These are phyloP conservation scores for Talaromyces sp. DNA, from an alignment of 2,329 filamentous ascomycete genomes.

Conservation along the genomic window DNA sequence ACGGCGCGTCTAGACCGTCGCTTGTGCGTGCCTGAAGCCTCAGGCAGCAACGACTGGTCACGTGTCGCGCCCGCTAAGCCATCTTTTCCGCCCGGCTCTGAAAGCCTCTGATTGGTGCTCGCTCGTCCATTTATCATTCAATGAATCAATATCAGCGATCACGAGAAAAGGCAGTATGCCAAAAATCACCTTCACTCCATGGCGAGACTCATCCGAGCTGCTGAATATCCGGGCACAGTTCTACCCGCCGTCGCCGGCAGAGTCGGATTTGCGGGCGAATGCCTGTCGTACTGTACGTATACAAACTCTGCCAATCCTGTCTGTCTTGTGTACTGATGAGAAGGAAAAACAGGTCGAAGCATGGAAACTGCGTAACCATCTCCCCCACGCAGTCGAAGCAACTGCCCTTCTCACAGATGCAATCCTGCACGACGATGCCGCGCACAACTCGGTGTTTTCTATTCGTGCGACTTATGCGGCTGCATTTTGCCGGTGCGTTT, in stretches of 20 bases:
- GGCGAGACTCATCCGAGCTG: conserved; percentile 36
- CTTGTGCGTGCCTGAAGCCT: not conserved
- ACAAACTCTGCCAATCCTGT: not conserved
- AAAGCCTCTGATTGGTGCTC: not conserved
- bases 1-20: not conserved
- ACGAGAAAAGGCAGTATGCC: conserved; percentile 24
- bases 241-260: conserved; percentile 30
- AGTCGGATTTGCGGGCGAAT: conserved; percentile 33
- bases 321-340: not conserved
- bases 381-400: conserved; percentile 44
- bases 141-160: not conserved
- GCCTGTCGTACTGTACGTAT: conserved; percentile 36
- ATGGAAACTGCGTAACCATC: conserved; percentile 42
- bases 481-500: conserved; percentile 39
- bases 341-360: conserved; percentile 31
- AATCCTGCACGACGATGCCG: conserved; percentile 39
- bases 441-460: conserved; percentile 39
- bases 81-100: not conserved
- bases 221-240: conserved; percentile 35
- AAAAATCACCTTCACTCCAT: conserved; percentile 38
- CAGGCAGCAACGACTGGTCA: not conserved
- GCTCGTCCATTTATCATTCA: no score
- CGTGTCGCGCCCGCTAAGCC: not conserved
- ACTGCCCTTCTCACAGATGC: conserved; percentile 44
- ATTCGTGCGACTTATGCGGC: conserved; percentile 42